A percentile compares a stretch with the other conserved stretches of the same genome.
These are phyloP conservation scores for Phaffomyces thermotolerans DNA, from an alignment of 805 yeast species.

Conservation along the genomic window DNA sequence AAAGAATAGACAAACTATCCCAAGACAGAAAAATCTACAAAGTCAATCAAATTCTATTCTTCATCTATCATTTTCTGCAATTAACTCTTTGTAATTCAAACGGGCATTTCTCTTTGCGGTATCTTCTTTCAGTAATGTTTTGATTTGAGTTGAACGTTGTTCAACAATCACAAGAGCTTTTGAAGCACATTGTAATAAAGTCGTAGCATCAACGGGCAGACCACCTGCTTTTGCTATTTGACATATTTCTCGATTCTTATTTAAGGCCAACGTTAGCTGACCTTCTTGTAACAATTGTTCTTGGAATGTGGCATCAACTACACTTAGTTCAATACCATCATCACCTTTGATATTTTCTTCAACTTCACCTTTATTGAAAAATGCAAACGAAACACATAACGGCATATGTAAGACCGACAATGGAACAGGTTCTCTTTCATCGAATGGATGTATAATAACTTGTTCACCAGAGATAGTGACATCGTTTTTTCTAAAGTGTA, in stretches of 20 bases:
- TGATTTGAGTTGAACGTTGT: conserved; percentile 55
- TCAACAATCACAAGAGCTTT: conserved; percentile 61
- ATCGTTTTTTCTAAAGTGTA: conserved; percentile 82
- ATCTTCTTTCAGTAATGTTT: conserved; percentile 33
- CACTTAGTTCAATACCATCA: conserved; percentile 49
- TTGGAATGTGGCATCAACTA: conserved; percentile 67
- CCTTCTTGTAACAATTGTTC: conserved; percentile 80
- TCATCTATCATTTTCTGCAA: conserved; percentile 22
- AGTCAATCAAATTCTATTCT: too few species aligned
- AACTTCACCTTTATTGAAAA: conserved; percentile 59
- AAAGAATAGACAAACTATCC: too few species aligned
- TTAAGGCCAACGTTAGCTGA: conserved; percentile 74
- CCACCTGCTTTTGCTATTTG: conserved; percentile 92
- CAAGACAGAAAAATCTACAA: too few species aligned
- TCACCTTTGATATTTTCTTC: conserved; percentile 71
- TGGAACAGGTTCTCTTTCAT: conserved; percentile 83
- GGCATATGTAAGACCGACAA: conserved; percentile 85
- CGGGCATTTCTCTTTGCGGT: conserved; percentile 17
- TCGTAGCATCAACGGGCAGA: conserved; percentile 65
- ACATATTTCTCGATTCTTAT: conserved; percentile 84
- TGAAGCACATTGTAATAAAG: conserved; percentile 60
- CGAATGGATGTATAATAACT: conserved; percentile 57
- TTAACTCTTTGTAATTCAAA: conserved; percentile 19
- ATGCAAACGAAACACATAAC: conserved; percentile 81
- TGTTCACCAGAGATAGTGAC: conserved; percentile 61